Base-by-base conservation (phyloP, 139 green algal genomes). In the Diplosphaera chodatii region DNA sequence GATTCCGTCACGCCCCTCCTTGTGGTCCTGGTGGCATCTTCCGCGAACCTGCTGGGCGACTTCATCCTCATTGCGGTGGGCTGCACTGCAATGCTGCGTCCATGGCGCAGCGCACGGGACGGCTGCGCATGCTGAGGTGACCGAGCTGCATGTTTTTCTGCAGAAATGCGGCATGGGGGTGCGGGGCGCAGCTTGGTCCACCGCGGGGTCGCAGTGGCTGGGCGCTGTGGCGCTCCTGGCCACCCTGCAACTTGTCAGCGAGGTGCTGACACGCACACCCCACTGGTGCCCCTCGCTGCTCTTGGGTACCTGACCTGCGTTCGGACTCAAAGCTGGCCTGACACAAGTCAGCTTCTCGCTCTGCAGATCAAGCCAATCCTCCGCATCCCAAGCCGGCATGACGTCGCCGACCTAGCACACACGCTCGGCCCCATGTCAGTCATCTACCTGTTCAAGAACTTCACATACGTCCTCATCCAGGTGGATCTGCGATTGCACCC, bases 401-500 rank as follows among this genome's bases (percentile, higher is more conserved):
- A 80, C 56, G 37, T 84, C 32, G 20, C 22, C 1, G 37, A 41
- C 4, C 55, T 86, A 48, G 23, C 70, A 2, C 30, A 32, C 25
- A 89, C 77, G 2, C 83, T 88, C 74, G 83, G 77, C 2, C 79
- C 86, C 1, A 72, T 91, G 15, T 82, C 73, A 3, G 41, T 93
- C 1, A 83, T 90, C 21, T 91, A 91, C 70, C 34, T 89, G 0
- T 78, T 69, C 81, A 93, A 93, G 74, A 90, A 86, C 70, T 29
- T 84, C 1, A 82, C 72, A 55, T 91, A 91, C 74, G 69, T 91
- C 20, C 67, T 85, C 48, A 66, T 91, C 23, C 83, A 90, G 74
- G 81, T 73, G 27, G 4, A 63, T 28, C 16, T 28, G n/a, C n/a
- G n/a, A n/a, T n/a, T n/a, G n/a, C n/a, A n/a, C n/a, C n/a, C n/a